These are phyloP conservation scores for Nemania serpens DNA, from an alignment of 2,329 filamentous ascomycete species.

Conservation along the genomic window DNA sequence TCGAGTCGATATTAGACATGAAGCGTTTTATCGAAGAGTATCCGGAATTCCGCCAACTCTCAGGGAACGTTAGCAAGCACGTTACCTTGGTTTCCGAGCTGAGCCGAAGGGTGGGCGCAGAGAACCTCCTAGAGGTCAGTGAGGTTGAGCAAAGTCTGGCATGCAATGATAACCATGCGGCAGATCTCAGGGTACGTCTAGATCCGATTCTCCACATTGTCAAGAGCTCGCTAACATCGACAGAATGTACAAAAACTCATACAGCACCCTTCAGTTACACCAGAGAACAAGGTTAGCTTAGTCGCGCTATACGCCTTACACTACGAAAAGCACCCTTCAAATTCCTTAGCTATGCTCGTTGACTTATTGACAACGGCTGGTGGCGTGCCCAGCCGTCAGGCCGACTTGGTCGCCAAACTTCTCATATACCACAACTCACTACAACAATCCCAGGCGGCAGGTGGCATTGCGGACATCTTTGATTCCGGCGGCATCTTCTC, in stretches of 20 bases:
- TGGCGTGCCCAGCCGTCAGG: conserved; percentile 74
- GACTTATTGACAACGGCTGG: conserved; percentile 86
- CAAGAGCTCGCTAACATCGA: conserved; percentile 31
- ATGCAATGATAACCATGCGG: conserved; percentile 92
- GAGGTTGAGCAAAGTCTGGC: conserved; percentile 96
- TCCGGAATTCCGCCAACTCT: conserved; percentile 94
- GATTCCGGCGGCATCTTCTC: conserved; percentile 91
- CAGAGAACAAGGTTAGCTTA: conserved; percentile 84
- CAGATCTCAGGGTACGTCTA: conserved; percentile 78
- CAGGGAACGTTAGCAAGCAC: conserved; percentile 97
- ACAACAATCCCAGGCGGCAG: conserved; percentile 73
- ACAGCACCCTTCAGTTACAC: conserved; percentile 74
- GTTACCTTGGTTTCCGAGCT: conserved; percentile 94
- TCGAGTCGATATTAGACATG: conserved; percentile 98
- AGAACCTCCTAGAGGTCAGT: conserved; percentile 91
- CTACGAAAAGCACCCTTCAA: conserved; percentile 85
- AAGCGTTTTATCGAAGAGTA: conserved; percentile 99
- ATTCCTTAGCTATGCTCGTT: conserved; percentile 80
- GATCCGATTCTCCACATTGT: not conserved
- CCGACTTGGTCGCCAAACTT: conserved; percentile 80
- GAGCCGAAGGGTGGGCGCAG: conserved; percentile 81
- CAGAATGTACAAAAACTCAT: conserved; percentile 86
- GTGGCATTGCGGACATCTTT: conserved; percentile 88
- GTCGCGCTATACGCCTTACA: conserved; percentile 94
- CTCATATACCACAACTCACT: conserved; percentile 86